Conservation (phyloP, 2,329 filamentous ascomycete genomes). For the Fusarium falciforme region DNA sequence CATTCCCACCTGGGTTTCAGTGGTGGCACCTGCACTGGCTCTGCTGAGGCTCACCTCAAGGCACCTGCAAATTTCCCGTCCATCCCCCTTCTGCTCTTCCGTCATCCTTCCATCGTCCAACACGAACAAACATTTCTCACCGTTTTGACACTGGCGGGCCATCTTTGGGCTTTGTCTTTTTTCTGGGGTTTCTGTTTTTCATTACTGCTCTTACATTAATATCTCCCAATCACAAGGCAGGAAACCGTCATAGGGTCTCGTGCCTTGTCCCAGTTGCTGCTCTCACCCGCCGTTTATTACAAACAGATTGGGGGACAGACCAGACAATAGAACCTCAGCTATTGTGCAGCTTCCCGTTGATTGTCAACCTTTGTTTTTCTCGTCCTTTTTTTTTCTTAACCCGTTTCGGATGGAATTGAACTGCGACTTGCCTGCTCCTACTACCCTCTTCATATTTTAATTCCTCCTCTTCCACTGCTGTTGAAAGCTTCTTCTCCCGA, state of each 20-base stretch:
- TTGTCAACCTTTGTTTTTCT: slow-evolving; percentile 10
- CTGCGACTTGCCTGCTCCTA: not conserved
- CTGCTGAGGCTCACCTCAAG: not conserved
- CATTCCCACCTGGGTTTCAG: not conserved
- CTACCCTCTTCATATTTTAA: slow-evolving; percentile 8
- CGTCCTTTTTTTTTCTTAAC: not conserved
- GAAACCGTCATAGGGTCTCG: slow-evolving; percentile 1
- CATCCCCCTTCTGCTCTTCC: slow-evolving; percentile 7
- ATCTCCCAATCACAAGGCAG: not conserved
- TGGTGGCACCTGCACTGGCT: not conserved
- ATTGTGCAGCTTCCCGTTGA: slow-evolving; percentile 11
- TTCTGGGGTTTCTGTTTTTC: not conserved
- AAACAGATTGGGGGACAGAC: not conserved
- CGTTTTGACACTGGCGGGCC: not conserved
- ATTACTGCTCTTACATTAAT: not conserved
- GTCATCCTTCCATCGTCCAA: slow-evolving; percentile 4
- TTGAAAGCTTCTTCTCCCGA: not conserved
- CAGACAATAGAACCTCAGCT: slow-evolving; percentile 26
- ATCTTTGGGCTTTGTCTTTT: slow-evolving; percentile 9
- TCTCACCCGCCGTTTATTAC: slow-evolving; percentile 11
- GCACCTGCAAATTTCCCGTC: not conserved
- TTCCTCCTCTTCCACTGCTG: slow-evolving; percentile 3
- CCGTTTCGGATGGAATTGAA: not conserved
- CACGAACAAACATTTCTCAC: slow-evolving; percentile 1
- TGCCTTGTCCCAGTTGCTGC: not conserved